Evolutionary conservation across 495 filamentous ascomycete species (phyloP).

Genomic region (Delitschia confertaspora): DNA sequence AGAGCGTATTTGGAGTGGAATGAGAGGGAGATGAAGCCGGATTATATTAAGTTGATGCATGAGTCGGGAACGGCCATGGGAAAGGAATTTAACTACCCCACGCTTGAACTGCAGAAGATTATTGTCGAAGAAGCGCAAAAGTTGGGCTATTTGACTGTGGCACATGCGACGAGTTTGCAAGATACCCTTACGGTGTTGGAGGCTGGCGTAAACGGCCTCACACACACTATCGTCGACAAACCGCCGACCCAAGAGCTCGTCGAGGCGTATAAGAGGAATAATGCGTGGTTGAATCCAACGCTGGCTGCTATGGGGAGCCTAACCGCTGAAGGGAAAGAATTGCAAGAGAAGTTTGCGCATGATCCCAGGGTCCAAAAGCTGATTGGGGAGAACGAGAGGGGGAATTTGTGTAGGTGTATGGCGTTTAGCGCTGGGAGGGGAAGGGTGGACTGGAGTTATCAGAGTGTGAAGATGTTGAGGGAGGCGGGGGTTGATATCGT

Average conservation of each 20-base stretch:
- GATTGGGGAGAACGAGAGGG: constrained; percentile 26
- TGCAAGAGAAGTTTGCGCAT: constrained; percentile 32
- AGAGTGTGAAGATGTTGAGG: constrained; percentile 32
- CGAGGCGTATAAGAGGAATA: constrained; percentile 32
- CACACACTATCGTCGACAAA: constrained; percentile 32
- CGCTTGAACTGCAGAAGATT: constrained; percentile 30
- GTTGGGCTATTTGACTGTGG: constrained; percentile 28
- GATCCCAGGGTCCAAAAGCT: constrained; percentile 27
- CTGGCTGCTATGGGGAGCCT: constrained; percentile 28
- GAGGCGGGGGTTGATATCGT: constrained; percentile 31
- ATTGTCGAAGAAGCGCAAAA: constrained; percentile 31
- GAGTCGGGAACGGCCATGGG: constrained; percentile 32
- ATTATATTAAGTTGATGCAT: constrained; percentile 38
- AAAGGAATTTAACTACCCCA: constrained; percentile 25
- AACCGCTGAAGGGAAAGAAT: constrained; percentile 29
- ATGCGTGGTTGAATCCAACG: constrained; percentile 33
- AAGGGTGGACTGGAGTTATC: constrained; percentile 30
- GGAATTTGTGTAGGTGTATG: constrained; percentile 31
- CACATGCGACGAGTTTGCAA: constrained; percentile 29
- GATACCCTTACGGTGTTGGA: constrained; percentile 32
- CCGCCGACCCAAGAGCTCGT: constrained; percentile 30
- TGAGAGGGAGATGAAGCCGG: constrained; percentile 23
- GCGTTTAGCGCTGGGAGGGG: constrained; percentile 14
- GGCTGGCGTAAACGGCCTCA: constrained; percentile 32
- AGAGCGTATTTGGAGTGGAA: constrained; percentile 27